These are phyloP conservation scores for Septoria linicola DNA, from an alignment of 2,329 filamentous ascomycete species.

Conservation along the genomic window DNA sequence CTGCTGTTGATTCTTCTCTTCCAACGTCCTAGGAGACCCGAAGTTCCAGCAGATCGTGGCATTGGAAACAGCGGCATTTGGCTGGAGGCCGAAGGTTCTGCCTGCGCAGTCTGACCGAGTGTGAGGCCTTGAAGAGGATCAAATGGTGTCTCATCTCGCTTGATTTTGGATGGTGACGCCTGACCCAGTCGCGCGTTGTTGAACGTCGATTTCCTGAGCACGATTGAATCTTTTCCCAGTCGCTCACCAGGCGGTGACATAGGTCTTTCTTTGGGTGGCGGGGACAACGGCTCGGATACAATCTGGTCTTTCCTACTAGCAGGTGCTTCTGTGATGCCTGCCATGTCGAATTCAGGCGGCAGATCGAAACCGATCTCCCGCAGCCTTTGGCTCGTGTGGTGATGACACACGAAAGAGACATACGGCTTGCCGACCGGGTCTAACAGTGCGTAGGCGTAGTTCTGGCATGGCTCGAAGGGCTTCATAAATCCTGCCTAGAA, in stretches of 20 bases:
- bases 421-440: conserved; percentile 51
- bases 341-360: conserved; percentile 1
- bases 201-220: background rate
- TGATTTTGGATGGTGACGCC: conserved; percentile 2
- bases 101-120: background rate
- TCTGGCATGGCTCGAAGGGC: conserved; percentile 43
- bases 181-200: background rate
- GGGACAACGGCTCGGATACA: background rate
- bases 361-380: conserved; percentile 7
- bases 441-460: conserved; percentile 51
- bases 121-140: conserved; percentile 7
- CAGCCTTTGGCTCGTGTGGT: conserved; percentile 15
- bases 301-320: conserved; percentile 2
- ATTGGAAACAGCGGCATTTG: too few relatives aligned
- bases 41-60: background rate
- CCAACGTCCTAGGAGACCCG: background rate
- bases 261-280: conserved; percentile 10
- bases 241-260: background rate
- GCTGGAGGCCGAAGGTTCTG: background rate
- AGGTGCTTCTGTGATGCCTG: conserved; percentile 12
- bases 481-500: conserved; percentile 35
- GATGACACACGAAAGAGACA: conserved; percentile 44
- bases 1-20: conserved; percentile 1
- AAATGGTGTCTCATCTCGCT: background rate
- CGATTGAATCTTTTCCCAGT: conserved; percentile 13